These are phyloP conservation scores for Meripilus lineatus DNA, from an alignment of 1,284 basidiomycete genomes.

Conservation along the genomic window DNA sequence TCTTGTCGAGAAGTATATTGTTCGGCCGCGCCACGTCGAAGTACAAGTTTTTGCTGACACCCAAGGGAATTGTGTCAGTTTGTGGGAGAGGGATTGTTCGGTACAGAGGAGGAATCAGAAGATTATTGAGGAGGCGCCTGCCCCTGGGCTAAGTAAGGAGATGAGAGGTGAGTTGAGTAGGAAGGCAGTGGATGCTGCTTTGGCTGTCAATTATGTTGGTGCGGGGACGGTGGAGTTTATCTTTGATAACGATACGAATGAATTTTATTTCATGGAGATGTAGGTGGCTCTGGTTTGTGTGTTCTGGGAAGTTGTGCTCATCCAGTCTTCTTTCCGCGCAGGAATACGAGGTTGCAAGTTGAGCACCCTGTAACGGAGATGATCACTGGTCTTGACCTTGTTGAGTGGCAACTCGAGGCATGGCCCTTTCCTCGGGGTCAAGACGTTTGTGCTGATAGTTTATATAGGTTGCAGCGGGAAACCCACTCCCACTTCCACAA, in stretches of 20 bases:
- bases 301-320: neutral
- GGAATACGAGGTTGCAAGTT: conserved; percentile 92
- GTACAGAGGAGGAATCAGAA: conserved; percentile 94
- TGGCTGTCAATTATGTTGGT: conserved; percentile 86
- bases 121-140: conserved; percentile 94
- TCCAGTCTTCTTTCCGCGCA: conserved; percentile 22
- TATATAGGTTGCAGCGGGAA: conserved; percentile 78
- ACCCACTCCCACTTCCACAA: conserved; percentile 77
- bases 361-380: conserved; percentile 96
- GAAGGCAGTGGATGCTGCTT: conserved; percentile 89
- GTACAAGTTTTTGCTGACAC: conserved; percentile 88
- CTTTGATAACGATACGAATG: conserved; percentile 81
- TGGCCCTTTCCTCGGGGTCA: conserved; percentile 1
- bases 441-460: neutral
- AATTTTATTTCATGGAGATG: conserved; percentile 96
- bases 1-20: conserved; percentile 83
- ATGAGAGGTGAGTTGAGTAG: conserved; percentile 77
- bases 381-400: conserved; percentile 89
- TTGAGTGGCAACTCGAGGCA: conserved; percentile 91
- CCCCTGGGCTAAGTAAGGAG: conserved; percentile 76
- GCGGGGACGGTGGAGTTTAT: conserved; percentile 95
- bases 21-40: conserved; percentile 82
- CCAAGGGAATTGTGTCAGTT: conserved; percentile 72
- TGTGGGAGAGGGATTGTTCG: conserved; percentile 94
- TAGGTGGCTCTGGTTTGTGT: conserved; percentile 30